A percentile compares a stretch with the other conserved stretches of the same genome.
These are phyloP conservation scores for Herpetospermum pedunculosum DNA, from an alignment of 306 rosid genomes.

Conservation along the genomic window DNA sequence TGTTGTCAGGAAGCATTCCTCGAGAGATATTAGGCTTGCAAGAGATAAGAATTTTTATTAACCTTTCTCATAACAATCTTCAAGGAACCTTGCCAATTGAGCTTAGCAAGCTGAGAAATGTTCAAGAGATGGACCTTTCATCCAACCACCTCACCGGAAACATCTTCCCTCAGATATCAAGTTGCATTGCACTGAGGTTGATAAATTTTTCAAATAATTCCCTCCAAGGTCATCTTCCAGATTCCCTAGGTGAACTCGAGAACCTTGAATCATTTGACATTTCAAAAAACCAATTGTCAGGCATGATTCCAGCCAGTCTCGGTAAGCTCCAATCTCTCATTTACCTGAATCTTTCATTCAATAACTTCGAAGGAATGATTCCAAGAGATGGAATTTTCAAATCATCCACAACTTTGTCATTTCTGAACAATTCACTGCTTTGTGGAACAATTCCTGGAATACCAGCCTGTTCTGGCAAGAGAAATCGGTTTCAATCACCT, in stretches of 20 bases:
- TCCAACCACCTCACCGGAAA: conserved; percentile 43
- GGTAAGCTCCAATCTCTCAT: conserved; percentile 27
- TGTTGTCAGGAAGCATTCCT: conserved; percentile 45
- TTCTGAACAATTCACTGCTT: conserved; percentile 32
- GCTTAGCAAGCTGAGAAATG: conserved; percentile 51
- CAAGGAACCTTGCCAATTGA: conserved; percentile 54
- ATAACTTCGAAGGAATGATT: conserved; percentile 45
- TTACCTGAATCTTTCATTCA: conserved; percentile 44
- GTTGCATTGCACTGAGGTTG: conserved; percentile 42
- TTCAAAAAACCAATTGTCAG: conserved; percentile 41
- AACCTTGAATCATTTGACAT: conserved; percentile 45
- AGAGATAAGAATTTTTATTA: conserved; percentile 57
- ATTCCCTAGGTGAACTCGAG: conserved; percentile 36
- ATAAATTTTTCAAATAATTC: conserved; percentile 45
- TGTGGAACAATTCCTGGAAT: conserved; percentile 31
- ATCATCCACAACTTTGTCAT: conserved; percentile 27
- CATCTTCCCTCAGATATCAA: conserved; percentile 48
- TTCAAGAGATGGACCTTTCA: conserved; percentile 58
- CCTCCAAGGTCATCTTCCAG: conserved; percentile 43
- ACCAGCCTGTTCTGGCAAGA: conserved; percentile 22
- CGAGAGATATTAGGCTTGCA: conserved; percentile 29
- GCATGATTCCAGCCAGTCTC: conserved; percentile 40
- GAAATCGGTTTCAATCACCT: conserved; percentile 17
- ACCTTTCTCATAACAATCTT: conserved; percentile 51
- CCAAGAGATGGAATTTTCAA: conserved; percentile 52